Evolutionary conservation across 192 early-diverging fungal species (phyloP), one percentile per base, ranked within the genome.

Genomic region (Coemansia sp.): DNA sequence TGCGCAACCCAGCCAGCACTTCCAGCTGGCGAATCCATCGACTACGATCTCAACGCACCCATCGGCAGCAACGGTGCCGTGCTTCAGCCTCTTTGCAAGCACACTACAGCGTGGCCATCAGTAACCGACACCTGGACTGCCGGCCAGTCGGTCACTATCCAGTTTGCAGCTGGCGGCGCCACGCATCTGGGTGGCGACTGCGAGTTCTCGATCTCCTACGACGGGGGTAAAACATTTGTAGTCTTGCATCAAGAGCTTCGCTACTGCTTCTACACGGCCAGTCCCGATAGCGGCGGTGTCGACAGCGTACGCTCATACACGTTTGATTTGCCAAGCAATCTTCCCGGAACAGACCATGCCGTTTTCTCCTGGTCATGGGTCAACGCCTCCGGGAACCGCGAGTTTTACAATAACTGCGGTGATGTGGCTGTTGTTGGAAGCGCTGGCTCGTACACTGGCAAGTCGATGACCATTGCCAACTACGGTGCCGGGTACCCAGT

Each of bases 351-450:
- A 1, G 59, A 55, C 51, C 34, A 59, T 4, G 82, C 72, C 1
- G 51, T 80, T 0, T 77, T 87, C 33, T 78, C 77, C 2, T 91
- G 90, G 88, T 71, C 82, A 2, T 90, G 90, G 90, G 86, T 88
- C 35, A 88, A 88, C 59, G 87, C 88, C 2, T 55, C 83, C 8
- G 87, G 85, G 1, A 88, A 88, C 59, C 79, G 84, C 35, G 90
- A 91, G 72, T 88, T 82, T 46, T 91, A 91, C 67, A 86, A 79
- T 60, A 88, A 86, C 53, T 87, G 87, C 64, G 83, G 86, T 29
- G 85, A 82, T 51, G 80, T 90, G 51, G 51, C 63, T 0, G 81
- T 82, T 26, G 65, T 67, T 1, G 48, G 53, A 67, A 66, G 71
- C 0, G 30, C 34, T 6, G 49, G 62, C 2, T 55, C 57, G 13